These are phyloP conservation scores for Cyberlindnera nakhonratchasimensis DNA, from an alignment of 805 yeast genomes.

Conservation along the genomic window DNA sequence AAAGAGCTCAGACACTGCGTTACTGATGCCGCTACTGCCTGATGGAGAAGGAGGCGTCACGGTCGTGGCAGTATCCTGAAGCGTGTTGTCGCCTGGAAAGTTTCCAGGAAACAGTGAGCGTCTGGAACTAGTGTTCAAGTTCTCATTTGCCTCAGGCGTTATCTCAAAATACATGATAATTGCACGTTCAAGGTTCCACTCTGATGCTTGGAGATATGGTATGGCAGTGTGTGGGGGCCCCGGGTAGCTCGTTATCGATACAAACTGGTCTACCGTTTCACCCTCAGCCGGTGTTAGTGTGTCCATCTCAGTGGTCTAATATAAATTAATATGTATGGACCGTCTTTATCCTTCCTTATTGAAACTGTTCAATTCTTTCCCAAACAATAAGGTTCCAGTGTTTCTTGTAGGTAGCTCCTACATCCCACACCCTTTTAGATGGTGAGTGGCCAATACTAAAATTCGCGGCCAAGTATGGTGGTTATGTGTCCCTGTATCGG, in stretches of 20 bases:
- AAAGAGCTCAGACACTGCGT: constrained; percentile 22
- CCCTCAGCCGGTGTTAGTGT: constrained; percentile 15
- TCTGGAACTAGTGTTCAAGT: constrained; percentile 18
- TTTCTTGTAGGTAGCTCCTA: too few relatives aligned
- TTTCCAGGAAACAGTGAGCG: constrained; percentile 19
- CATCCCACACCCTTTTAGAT: too few relatives aligned
- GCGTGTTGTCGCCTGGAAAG: constrained; percentile 20
- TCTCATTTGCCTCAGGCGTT: constrained; percentile 25
- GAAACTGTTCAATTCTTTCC: too few relatives aligned
- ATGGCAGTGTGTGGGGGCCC: constrained; percentile 23
- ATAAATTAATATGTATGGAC: neutral
- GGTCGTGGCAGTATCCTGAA: neutral
- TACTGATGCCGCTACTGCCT: constrained; percentile 13
- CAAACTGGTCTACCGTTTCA: constrained; percentile 13
- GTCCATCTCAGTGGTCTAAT: constrained; percentile 9
- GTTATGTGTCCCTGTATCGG: too few relatives aligned
- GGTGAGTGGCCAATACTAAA: too few relatives aligned
- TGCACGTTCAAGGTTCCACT: constrained; percentile 39
- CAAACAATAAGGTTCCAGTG: too few relatives aligned
- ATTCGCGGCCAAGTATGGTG: too few relatives aligned
- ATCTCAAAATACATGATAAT: constrained; percentile 26
- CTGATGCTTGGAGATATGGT: constrained; percentile 24
- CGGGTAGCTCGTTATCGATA: constrained; percentile 22
- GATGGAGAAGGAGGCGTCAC: constrained; percentile 1
- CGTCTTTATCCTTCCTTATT: too few relatives aligned